Conservation (phyloP, 345 rosid species). For the Lepidium africanum region DNA sequence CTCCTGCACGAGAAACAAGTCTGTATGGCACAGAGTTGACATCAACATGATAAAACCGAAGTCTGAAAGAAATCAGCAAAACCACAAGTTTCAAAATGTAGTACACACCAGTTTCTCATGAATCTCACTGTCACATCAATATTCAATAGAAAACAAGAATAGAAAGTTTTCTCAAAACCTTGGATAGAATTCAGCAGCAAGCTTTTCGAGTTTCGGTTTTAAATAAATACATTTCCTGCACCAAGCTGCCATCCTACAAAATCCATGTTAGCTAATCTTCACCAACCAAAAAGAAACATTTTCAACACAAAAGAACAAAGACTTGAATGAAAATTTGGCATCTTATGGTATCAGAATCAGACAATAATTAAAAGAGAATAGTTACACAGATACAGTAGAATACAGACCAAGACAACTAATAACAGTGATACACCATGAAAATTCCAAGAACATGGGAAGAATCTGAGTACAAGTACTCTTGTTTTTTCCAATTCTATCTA, state of each 20-base stretch:
- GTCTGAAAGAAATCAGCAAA: conserved; percentile 31
- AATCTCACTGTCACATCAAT: not conserved
- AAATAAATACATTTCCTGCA: conserved; percentile 90
- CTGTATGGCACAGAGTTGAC: conserved; percentile 77
- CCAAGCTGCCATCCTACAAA: conserved; percentile 92
- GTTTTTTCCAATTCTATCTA: not conserved
- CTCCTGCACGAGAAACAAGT: conserved; percentile 74
- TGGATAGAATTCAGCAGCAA: conserved; percentile 80
- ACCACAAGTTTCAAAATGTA: not conserved
- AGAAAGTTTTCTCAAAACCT: conserved; percentile 34
- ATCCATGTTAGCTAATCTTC: conserved; percentile 21
- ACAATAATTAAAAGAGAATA: not conserved
- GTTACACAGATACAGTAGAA: not conserved
- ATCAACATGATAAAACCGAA: conserved; percentile 68
- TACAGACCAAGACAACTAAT: not conserved
- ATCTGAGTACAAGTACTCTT: not conserved
- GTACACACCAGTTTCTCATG: not conserved
- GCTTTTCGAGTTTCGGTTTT: conserved; percentile 80
- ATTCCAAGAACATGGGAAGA: not conserved
- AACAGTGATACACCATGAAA: not conserved
- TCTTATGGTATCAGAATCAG: not conserved
- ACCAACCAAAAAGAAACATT: conserved; percentile 2
- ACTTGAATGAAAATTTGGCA: not conserved
- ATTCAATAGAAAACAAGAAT: not conserved
- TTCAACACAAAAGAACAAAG: not conserved